Conservation (phyloP, 2,329 filamentous ascomycete genomes). For the Albophoma yamanashiensis region DNA sequence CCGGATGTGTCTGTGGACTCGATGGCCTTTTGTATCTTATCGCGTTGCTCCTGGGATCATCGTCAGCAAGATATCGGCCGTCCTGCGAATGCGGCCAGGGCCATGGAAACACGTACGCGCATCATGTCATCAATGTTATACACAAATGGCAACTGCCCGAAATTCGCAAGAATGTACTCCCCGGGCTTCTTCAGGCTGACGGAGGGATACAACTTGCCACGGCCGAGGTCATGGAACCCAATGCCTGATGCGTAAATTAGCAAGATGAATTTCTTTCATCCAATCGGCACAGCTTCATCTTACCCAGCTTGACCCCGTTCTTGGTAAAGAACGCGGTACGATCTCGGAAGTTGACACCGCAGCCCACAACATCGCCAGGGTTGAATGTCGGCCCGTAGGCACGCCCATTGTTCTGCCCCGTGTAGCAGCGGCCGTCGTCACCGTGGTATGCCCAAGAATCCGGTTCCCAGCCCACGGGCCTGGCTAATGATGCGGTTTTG, state of each 20-base stretch:
- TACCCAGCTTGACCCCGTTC: constrained; percentile 48
- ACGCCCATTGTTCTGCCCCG: constrained; percentile 44
- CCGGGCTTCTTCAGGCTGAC: constrained; percentile 56
- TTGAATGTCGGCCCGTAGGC: constrained; percentile 46
- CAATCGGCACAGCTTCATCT: constrained; percentile 8
- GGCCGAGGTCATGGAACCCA: constrained; percentile 57
- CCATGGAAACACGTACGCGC: constrained; percentile 39
- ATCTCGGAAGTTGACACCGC: constrained; percentile 54
- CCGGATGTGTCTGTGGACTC: constrained; percentile 42
- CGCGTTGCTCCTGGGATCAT: constrained; percentile 43
- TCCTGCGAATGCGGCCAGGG: not conserved
- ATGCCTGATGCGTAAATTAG: constrained; percentile 36
- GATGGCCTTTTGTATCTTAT: constrained; percentile 51
- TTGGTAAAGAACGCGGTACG: constrained; percentile 59
- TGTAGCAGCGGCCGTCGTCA: constrained; percentile 54
- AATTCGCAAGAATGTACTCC: constrained; percentile 53
- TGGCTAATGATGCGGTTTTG: constrained; percentile 39
- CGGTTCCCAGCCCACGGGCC: constrained; percentile 56
- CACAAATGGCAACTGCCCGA: constrained; percentile 66
- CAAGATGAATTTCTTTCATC: too few species aligned
- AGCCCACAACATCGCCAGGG: constrained; percentile 49
- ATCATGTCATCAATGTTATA: constrained; percentile 88
- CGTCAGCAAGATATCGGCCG: constrained; percentile 6
- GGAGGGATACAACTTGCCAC: constrained; percentile 53
- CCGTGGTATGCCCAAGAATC: constrained; percentile 62